phyloP scores from a whole-genome alignment of 2,329 filamentous ascomycete species.

The Pyrenochaeta sp. region DNA sequence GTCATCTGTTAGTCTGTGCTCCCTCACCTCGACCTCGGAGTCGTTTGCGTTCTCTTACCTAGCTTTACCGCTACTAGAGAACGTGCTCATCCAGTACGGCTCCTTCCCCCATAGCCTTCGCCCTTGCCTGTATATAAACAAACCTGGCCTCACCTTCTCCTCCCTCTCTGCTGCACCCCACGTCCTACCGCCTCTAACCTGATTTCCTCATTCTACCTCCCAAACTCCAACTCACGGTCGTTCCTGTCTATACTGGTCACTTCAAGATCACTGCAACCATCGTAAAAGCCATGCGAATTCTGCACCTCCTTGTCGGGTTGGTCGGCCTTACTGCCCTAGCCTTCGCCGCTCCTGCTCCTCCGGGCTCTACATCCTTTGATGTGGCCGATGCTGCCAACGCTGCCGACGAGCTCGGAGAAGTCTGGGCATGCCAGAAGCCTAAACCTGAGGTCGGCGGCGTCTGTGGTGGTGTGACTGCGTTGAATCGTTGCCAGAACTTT shows the following conservation, averaged over 20 bases:
- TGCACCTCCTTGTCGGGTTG: conserved; percentile 2
- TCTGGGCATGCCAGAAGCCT: background rate
- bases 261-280: background rate
- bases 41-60: background rate
- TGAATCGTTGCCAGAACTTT: background rate
- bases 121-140: background rate
- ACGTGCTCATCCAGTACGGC: background rate
- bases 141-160: background rate
- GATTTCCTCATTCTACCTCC: background rate
- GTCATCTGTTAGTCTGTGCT: background rate
- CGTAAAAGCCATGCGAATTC: background rate
- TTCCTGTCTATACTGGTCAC: background rate
- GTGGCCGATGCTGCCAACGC: background rate
- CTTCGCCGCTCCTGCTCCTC: conserved; percentile 5
- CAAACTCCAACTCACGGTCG: background rate
- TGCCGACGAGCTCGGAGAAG: background rate
- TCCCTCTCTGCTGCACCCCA: background rate
- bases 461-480: background rate
- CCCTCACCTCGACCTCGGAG: background rate
- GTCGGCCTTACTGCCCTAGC: conserved; percentile 5
- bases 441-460: background rate
- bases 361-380: background rate
- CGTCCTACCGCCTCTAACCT: background rate
- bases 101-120: background rate
- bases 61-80: background rate